These are phyloP conservation scores for Aureobasidium uvarum DNA, from an alignment of 2,329 filamentous ascomycete genomes.

Conservation along the genomic window DNA sequence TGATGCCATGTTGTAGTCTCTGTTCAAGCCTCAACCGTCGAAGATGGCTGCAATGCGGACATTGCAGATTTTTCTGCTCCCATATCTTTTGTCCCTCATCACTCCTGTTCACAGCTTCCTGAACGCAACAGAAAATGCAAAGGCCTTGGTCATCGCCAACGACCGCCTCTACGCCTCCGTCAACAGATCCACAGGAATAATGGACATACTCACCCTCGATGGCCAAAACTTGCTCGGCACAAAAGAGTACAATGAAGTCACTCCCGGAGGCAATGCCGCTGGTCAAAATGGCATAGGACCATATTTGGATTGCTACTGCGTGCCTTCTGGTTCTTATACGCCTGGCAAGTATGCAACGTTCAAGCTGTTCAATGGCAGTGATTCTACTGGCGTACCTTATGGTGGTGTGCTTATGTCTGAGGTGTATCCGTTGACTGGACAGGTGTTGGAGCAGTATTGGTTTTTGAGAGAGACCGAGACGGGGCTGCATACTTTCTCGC, in stretches of 20 bases:
- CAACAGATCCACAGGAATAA: constrained; percentile 45
- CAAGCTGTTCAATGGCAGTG: constrained; percentile 53
- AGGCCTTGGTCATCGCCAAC: constrained; percentile 45
- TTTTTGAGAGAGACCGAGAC: constrained; percentile 63
- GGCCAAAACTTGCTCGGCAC: constrained; percentile 55
- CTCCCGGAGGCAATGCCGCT: constrained; percentile 31
- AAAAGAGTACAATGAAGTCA: constrained; percentile 30
- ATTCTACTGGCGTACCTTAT: constrained; percentile 53
- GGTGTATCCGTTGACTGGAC: constrained; percentile 57
- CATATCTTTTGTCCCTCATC: background rate
- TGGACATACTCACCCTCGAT: constrained; percentile 48
- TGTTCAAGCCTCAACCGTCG: background rate
- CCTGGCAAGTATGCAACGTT: constrained; percentile 55
- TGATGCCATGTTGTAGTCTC: too few relatives aligned
- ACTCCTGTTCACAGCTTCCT: constrained; percentile 27
- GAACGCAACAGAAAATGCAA: constrained; percentile 36
- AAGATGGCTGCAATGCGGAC: background rate
- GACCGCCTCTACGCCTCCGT: constrained; percentile 48
- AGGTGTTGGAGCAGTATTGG: constrained; percentile 63
- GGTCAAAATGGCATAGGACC: constrained; percentile 53
- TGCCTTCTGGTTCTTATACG: constrained; percentile 58
- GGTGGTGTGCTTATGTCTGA: constrained; percentile 61
- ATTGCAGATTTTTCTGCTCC: background rate
- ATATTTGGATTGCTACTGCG: constrained; percentile 65
- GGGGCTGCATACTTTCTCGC: constrained; percentile 60